A percentile compares a stretch with the other conserved stretches of the same genome.
These are phyloP conservation scores for Termitomyces sp. DNA, from an alignment of 768 basidiomycete species.

Conservation along the genomic window DNA sequence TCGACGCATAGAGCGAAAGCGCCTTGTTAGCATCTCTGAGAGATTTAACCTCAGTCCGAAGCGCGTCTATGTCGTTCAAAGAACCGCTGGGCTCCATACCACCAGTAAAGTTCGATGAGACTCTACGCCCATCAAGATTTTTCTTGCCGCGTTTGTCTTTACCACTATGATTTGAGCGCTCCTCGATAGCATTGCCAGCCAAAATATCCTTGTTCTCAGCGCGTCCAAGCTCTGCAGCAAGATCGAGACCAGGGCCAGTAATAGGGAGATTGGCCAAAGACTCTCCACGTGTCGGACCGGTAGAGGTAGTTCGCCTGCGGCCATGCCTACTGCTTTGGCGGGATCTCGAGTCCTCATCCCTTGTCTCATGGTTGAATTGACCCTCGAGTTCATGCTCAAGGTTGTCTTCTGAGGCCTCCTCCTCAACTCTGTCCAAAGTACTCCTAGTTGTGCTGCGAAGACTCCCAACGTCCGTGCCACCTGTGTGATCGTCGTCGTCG, in stretches of 20 bases:
- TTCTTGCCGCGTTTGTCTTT: constrained; percentile 51
- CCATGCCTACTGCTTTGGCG: constrained; percentile 39
- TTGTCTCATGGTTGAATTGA: constrained; percentile 25
- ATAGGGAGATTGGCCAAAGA: constrained; percentile 84
- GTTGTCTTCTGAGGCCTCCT: constrained; percentile 44
- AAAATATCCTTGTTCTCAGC: constrained; percentile 86
- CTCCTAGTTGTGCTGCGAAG: constrained; percentile 55
- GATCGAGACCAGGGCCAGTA: constrained; percentile 84
- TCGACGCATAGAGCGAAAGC: constrained; percentile 90
- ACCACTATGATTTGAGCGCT: constrained; percentile 36
- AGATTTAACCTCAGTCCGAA: constrained; percentile 84
- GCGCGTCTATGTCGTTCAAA: constrained; percentile 63
- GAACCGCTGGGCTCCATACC: constrained; percentile 42
- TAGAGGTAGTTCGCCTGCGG: constrained; percentile 48
- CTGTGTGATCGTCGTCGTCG: constrained; percentile 35
- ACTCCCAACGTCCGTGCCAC: constrained; percentile 48
- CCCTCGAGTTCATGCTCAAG: constrained; percentile 37
- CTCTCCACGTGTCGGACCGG: constrained; percentile 64
- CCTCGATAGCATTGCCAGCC: constrained; percentile 50
- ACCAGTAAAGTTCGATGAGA: constrained; percentile 27
- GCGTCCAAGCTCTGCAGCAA: constrained; percentile 88
- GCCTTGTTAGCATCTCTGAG: constrained; percentile 97
- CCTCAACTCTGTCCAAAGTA: constrained; percentile 61
- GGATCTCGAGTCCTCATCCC: constrained; percentile 33
- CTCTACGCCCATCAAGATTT: constrained; percentile 35